Evolutionary conservation across 202 grass and related monocot genomes (phyloP).

Genomic region (Eragrostis tef): DNA sequence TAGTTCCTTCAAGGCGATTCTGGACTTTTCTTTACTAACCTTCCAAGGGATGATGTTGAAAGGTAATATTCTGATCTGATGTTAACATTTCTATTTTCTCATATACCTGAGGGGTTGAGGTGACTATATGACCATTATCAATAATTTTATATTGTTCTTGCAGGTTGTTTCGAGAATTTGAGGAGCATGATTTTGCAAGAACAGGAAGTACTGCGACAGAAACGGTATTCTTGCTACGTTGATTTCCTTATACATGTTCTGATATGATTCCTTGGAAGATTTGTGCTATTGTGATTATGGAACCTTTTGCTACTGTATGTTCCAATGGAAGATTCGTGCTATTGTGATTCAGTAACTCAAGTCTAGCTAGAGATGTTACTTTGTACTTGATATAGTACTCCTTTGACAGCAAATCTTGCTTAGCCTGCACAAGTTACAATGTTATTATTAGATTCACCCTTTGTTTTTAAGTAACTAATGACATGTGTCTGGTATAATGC

Average conservation of each 20-base stretch:
- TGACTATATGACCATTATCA: not conserved
- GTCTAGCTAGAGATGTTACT: not conserved
- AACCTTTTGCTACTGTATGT: not conserved
- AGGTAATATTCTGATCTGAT: slow-evolving; percentile 50
- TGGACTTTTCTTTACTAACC: slow-evolving; percentile 77
- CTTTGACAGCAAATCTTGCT: not conserved
- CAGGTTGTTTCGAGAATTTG: slow-evolving; percentile 77
- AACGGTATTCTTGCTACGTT: slow-evolving; percentile 54
- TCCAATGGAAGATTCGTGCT: not conserved
- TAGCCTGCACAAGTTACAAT: not conserved
- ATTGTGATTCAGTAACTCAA: not conserved
- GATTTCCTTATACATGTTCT: slow-evolving; percentile 24
- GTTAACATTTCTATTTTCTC: not conserved
- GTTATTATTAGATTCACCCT: not conserved
- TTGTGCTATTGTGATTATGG: not conserved
- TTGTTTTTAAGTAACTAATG: not conserved
- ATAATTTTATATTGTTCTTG: slow-evolving; percentile 23
- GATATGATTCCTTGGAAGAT: not conserved
- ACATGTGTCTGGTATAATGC: not conserved
- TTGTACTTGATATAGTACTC: not conserved
- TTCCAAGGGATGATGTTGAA: slow-evolving; percentile 80
- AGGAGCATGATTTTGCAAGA: slow-evolving; percentile 86
- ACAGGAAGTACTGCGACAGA: slow-evolving; percentile 70
- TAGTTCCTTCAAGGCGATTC: slow-evolving; percentile 77
- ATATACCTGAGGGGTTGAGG: not conserved